A percentile compares a stretch with the other conserved stretches of the same genome.
These are phyloP conservation scores for Malus asiatica DNA, from an alignment of 306 rosid genomes.

Conservation along the genomic window DNA sequence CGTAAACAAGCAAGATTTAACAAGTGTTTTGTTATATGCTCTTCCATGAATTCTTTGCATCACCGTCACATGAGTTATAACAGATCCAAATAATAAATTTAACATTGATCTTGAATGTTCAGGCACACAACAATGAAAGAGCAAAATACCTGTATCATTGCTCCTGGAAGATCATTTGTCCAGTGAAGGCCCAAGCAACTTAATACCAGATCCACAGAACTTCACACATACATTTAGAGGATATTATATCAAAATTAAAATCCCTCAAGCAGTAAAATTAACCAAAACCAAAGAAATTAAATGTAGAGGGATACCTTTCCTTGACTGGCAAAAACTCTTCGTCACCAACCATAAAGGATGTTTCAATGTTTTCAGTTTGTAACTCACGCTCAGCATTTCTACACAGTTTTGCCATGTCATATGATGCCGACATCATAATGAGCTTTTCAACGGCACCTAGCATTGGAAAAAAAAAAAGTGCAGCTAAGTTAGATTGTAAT, in stretches of 20 bases:
- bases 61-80: neutral
- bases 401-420: slow-evolving; percentile 69
- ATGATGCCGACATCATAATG: slow-evolving; percentile 74
- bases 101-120: neutral
- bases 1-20: neutral
- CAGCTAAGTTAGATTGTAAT: too few species aligned
- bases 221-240: slow-evolving; percentile 29
- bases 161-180: slow-evolving; percentile 99
- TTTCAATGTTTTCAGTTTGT: slow-evolving; percentile 32
- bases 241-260: neutral
- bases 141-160: slow-evolving; percentile 76
- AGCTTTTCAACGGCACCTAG: slow-evolving; percentile 73
- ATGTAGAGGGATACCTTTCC: slow-evolving; percentile 49
- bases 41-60: neutral
- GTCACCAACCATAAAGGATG: slow-evolving; percentile 65
- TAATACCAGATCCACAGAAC: slow-evolving; percentile 81
- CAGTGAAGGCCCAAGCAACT: slow-evolving; percentile 97
- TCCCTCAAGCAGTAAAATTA: neutral
- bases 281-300: slow-evolving; percentile 7
- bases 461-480: neutral
- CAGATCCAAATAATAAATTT: neutral
- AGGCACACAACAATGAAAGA: neutral
- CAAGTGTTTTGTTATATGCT: neutral
- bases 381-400: slow-evolving; percentile 31
- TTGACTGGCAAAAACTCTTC: slow-evolving; percentile 83